These are phyloP conservation scores for Wickerhamomyces sp. DNA, from an alignment of 1,139 yeast genomes.

Conservation along the genomic window DNA sequence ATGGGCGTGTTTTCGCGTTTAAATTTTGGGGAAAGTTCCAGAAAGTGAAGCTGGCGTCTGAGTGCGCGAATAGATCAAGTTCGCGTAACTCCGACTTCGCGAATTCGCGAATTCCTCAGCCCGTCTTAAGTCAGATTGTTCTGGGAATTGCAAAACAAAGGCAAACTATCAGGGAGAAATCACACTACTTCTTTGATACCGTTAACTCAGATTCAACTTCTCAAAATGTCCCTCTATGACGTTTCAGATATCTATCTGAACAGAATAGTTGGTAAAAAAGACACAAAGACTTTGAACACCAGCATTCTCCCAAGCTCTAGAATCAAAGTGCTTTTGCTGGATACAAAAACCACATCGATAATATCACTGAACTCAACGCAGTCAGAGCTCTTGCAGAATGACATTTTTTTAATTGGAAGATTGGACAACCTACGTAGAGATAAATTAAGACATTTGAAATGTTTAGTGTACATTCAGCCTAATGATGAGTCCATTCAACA, in stretches of 20 bases:
- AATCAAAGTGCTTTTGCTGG: conserved; percentile 75
- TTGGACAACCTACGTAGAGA: conserved; percentile 61
- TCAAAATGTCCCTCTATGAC: conserved; percentile 51
- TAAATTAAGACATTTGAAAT: conserved; percentile 75
- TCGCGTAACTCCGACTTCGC: too few species aligned
- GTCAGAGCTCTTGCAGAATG: conserved; percentile 73
- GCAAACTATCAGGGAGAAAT: too few species aligned
- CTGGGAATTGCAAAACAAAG: too few species aligned
- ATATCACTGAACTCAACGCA: conserved; percentile 87
- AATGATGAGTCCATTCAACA: conserved; percentile 54
- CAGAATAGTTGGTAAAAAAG: conserved; percentile 33
- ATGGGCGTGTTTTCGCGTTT: too few species aligned
- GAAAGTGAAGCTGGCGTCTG: too few species aligned
- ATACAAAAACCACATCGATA: conserved; percentile 71
- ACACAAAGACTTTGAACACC: conserved; percentile 2
- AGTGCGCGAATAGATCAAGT: too few species aligned
- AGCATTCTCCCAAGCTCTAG: conserved; percentile 33
- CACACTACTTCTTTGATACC: too few species aligned
- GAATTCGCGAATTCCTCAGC: too few species aligned
- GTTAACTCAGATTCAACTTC: too few species aligned
- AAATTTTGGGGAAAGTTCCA: too few species aligned
- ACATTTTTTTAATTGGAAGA: conserved; percentile 74
- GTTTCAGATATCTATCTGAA: conserved; percentile 46
- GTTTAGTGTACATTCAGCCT: conserved; percentile 79
- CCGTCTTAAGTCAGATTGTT: too few species aligned